These are phyloP conservation scores for Rhododendron mucronatum DNA, from an alignment of 148 eudicot species.

Conservation along the genomic window DNA sequence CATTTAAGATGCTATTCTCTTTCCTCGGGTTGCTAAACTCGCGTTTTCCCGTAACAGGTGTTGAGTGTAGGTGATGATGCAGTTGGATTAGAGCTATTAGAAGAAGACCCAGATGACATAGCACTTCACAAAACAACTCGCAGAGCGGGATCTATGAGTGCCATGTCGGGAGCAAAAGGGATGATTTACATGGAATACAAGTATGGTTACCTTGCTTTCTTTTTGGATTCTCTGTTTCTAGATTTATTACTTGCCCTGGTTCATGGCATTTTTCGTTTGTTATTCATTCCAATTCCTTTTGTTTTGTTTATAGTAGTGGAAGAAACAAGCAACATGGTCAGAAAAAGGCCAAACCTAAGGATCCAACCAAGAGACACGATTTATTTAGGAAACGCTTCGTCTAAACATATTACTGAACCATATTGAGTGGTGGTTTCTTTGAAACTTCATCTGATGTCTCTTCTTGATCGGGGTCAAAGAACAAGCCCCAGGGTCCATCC, in stretches of 20 bases:
- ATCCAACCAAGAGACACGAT: constrained; percentile 75
- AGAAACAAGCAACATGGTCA: constrained; percentile 35
- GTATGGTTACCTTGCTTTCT: constrained; percentile 26
- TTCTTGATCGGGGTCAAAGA: background rate
- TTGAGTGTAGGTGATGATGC: constrained; percentile 82
- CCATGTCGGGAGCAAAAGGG: constrained; percentile 89
- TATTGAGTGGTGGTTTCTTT: background rate
- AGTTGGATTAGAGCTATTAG: constrained; percentile 84
- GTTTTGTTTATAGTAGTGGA: constrained; percentile 50
- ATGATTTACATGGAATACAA: constrained; percentile 93
- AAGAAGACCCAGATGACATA: constrained; percentile 83
- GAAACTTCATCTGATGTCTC: background rate
- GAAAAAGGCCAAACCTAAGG: constrained; percentile 68
- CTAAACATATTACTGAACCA: constrained; percentile 15
- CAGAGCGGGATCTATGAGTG: constrained; percentile 79
- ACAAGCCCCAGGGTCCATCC: background rate
- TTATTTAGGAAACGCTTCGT: constrained; percentile 75
- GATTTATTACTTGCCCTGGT: background rate
- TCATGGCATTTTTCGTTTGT: background rate
- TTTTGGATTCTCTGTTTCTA: too few relatives aligned
- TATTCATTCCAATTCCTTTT: background rate
- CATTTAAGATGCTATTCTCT: background rate
- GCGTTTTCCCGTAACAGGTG: constrained; percentile 38
- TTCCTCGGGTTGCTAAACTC: background rate
- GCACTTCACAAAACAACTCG: constrained; percentile 64